phyloP scores from a whole-genome alignment of 2,329 filamentous ascomycete species.

The Verticillium isaacii region DNA sequence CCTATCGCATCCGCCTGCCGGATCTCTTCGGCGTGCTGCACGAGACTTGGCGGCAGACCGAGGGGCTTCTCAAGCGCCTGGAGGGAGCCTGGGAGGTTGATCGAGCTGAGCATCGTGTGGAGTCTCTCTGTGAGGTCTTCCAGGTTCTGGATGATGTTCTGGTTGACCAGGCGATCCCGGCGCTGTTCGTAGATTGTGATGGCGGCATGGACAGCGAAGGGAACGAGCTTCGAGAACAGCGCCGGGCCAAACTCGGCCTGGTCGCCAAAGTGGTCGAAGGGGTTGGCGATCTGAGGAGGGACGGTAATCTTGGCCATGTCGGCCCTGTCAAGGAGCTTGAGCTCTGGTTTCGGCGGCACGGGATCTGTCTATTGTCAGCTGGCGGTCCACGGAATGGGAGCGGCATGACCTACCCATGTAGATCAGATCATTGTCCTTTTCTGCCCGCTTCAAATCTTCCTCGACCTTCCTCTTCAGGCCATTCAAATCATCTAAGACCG shows the following conservation, averaged over 20 bases:
- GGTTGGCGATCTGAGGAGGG: conserved; percentile 77
- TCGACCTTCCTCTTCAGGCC: conserved; percentile 76
- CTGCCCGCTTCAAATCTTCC: conserved; percentile 85
- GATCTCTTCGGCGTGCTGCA: conserved; percentile 90
- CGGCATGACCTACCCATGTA: conserved; percentile 61
- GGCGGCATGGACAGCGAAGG: conserved; percentile 91
- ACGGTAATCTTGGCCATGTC: conserved; percentile 80
- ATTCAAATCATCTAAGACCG: conserved; percentile 76
- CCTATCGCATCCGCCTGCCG: conserved; percentile 83
- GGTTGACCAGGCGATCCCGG: conserved; percentile 84
- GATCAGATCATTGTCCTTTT: conserved; percentile 95
- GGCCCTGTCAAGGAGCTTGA: conserved; percentile 79
- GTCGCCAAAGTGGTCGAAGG: conserved; percentile 75
- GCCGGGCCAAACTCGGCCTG: conserved; percentile 76
- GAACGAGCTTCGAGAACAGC: conserved; percentile 86
- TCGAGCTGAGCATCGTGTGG: conserved; percentile 71
- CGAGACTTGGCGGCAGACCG: conserved; percentile 76
- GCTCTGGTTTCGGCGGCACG: conserved; percentile 82
- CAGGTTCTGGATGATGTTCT: conserved; percentile 78
- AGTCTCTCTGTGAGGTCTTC: conserved; percentile 76
- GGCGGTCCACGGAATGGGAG: neutral
- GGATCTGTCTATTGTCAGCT: conserved; percentile 46
- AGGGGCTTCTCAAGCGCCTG: conserved; percentile 94
- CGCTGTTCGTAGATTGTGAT: conserved; percentile 94
- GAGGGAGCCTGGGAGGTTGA: conserved; percentile 86